Base-by-base conservation (phyloP, 306 rosid genomes). In the Chamaecrista fasciculata region DNA sequence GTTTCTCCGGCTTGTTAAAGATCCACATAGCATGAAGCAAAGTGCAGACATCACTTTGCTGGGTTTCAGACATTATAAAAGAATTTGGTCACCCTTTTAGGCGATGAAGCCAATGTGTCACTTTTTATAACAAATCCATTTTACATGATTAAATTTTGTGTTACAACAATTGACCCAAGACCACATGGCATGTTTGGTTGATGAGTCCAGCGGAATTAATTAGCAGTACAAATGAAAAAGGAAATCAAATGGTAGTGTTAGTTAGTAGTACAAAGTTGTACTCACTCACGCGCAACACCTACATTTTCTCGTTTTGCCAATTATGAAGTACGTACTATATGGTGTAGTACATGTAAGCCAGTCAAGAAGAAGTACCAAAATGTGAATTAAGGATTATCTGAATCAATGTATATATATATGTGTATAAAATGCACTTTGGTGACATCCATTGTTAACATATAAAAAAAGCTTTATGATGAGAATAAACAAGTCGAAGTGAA, bases 261-360 rank as follows among this genome's bases (percentile, higher is more conserved):
- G 8, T 37, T 14, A 4, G 67, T 67, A 76, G 84, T 79, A 83
- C 87, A 75, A 70, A 7, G 70, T 78, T 78, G 86, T 82, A 82
- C 83, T 47, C 62, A n/a, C n/a, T 29, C 4, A 6, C 51, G 28
- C 42, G 15, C 4, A 64, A 69, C 73, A 11, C 2, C 43, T 11
- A 31, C 20, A 6, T 31, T 14, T 0, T 23, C 7, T 67, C 64
- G 16, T 46, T 66, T 67, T 11, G 0, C 4, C 6, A 6, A 15
- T 3, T 44, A 2, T 44, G 20, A 44, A n/a, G 64, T 42, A 53
- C 11, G 11, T 56, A 77, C 76, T 72, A 81, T 63, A 66, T 1
- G 25, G 59, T 69, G 87, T 50, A 79, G 80, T 79, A 83, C 87
- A 76, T 29, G 10, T 25, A 26, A 68, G 33, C 23, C 72, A 23